Evolutionary conservation across 305 asterid genomes (phyloP), one percentile per base, ranked within the genome.

Genomic region (Salvia sclarea): DNA sequence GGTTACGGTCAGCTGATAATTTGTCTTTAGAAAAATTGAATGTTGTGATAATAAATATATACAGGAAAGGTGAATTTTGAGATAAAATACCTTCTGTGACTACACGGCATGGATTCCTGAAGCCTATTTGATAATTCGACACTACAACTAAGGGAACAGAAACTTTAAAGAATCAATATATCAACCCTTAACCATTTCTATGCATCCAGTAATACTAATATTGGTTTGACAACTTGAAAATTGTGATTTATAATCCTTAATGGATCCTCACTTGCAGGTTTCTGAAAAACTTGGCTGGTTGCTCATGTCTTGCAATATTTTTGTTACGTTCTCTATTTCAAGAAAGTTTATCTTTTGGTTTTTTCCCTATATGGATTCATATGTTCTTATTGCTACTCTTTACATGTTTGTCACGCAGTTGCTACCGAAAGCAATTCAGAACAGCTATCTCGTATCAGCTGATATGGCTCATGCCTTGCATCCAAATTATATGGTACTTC

Each of bases 381-480:
- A 3, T 56, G 28, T 25, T 44, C 65, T 72, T 59, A 76, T 52
- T 17, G 40, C 12, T 17, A 54, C 1, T 62, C 20, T 55, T 37
- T 44, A 28, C 59, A 9, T 65, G 71, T 21, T 61, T 64, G 47
- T 60, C 62, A 55, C 47, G 6, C 78, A 93, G 97, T 58, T 91
- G 79, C 78, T 94, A 40, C 82, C 79, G 17, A 85, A 75, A 75
- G 90, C 98, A 30, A 85, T 89, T 74, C 98, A 91, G 77, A 88
- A 67, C 85, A 94, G 98, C 76, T 91, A 91, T 73, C 80, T 94
- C 44, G 91, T 94, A 16, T 94, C 99, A 24, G 99, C 99, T 50
- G 99, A 94, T 73, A 94, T 94, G 99, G 99, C 99, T 35, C 99
- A 94, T 72, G 97, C 97, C 59, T 75, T 91, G 81, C 99, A 91